Conservation (phyloP, 768 basidiomycete genomes). For the Termitomyces titanicus region DNA sequence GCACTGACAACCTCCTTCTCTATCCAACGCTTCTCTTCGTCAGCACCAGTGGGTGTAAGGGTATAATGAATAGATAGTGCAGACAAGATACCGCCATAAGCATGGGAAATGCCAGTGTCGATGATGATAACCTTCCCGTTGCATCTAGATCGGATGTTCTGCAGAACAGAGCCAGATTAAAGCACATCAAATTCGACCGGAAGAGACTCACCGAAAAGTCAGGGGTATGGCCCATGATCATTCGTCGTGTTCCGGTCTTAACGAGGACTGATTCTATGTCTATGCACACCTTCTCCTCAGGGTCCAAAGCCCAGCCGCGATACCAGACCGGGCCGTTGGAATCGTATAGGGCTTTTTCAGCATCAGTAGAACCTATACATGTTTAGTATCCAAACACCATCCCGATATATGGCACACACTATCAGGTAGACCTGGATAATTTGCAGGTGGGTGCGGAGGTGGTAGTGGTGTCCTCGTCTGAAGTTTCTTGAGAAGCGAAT, state of each 20-base stretch:
- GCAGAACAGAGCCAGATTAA: neutral
- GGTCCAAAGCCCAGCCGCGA: conserved; percentile 83
- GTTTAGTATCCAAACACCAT: conserved; percentile 22
- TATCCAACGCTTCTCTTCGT: conserved; percentile 39
- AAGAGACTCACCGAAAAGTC: conserved; percentile 58
- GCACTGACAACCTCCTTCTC: conserved; percentile 68
- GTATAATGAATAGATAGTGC: conserved; percentile 86
- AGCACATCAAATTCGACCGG: neutral
- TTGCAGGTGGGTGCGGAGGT: conserved; percentile 78
- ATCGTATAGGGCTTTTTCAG: conserved; percentile 71
- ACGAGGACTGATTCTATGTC: conserved; percentile 68
- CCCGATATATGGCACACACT: conserved; percentile 23
- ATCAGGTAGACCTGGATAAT: conserved; percentile 68
- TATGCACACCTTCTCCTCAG: conserved; percentile 65
- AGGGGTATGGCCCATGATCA: conserved; percentile 98
- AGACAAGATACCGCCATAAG: conserved; percentile 91
- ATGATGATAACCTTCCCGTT: conserved; percentile 93
- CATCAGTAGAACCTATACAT: conserved; percentile 45
- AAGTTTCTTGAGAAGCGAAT: conserved; percentile 65
- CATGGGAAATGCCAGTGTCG: conserved; percentile 95
- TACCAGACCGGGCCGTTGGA: conserved; percentile 91
- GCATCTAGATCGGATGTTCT: conserved; percentile 84
- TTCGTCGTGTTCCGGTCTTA: conserved; percentile 76
- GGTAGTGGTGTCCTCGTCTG: conserved; percentile 56
- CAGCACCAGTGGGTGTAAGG: conserved; percentile 52